Evolutionary conservation across 805 yeast genomes (phyloP), one percentile per base, ranked within the genome.

Genomic region (Huiozyma naganishii): DNA sequence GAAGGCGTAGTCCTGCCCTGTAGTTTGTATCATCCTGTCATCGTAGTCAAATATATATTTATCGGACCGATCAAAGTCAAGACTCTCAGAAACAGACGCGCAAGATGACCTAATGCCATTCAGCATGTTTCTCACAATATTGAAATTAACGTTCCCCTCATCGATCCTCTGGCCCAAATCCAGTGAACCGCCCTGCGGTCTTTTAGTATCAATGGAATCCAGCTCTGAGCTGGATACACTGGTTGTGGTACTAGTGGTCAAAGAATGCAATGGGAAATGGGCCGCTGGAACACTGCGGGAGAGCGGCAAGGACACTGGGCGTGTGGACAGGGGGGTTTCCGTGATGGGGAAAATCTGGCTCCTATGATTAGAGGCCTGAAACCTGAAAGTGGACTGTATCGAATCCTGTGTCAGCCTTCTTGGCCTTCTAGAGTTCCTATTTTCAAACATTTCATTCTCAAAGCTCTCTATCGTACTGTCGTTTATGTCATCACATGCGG

Each of bases 61-160:
- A 51, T 84, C 81, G 23, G 79, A 77, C 7, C 74, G 66, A 27
- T 63, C 67, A 60, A 88, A 92, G 59, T 89, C 95, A 10, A 68
- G 72, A 6, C 49, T 32, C 6, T 82, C 1, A 70, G 72, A 32
- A 90, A 65, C 12, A 80, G 79, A 39, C 85, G 79, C 71, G 35
- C 94, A 97, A 0, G 97, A 88, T 8, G 86, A 92, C 42, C 97
- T 73, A 37, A 92, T 92, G 2, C 98, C 98, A 0, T 97, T 88
- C 45, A 92, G 72, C 97, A 92, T 89, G 62, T 89, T 87, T 63
- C 90, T 92, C 1, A 96, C 97, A 71, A 90, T 79, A 29, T 87
- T 84, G 56, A 82, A 92, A 61, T 89, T 90, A 41, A 78, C 86
- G 58, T 92, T 97, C 36, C 95, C 96, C 62, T 92, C 96, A 47